These are phyloP conservation scores for Blastomyces silverae DNA, from an alignment of 2,329 filamentous ascomycete genomes.

Conservation along the genomic window DNA sequence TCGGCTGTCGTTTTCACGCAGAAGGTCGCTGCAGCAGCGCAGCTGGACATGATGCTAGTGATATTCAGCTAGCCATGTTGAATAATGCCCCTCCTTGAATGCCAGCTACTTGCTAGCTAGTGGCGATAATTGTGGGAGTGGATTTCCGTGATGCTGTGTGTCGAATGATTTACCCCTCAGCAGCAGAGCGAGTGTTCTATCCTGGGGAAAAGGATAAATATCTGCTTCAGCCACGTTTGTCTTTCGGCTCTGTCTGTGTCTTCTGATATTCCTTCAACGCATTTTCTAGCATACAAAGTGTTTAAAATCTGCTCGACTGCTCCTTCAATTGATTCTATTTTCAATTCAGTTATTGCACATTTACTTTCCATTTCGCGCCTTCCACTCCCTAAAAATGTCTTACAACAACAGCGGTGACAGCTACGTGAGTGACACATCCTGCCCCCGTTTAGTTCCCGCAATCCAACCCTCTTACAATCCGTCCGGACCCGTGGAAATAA, in stretches of 20 bases:
- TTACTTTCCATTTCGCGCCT: background rate
- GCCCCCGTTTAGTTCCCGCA: background rate
- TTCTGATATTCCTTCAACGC: background rate
- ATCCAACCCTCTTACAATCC: background rate
- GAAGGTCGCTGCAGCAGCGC: background rate
- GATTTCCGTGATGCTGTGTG: background rate
- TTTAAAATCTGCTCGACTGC: background rate
- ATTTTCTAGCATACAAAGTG: background rate
- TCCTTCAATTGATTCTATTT: background rate
- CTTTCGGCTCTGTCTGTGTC: background rate
- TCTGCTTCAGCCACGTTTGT: background rate
- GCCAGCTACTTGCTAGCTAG: background rate
- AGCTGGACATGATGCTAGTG: background rate
- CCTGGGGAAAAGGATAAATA: conserved; percentile 7
- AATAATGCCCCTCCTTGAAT: background rate
- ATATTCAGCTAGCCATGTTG: background rate
- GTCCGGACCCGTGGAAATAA: background rate
- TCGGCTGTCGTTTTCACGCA: background rate
- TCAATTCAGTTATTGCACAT: background rate
- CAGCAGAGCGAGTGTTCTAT: background rate
- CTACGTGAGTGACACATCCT: conserved; percentile 4
- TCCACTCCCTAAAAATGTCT: conserved; percentile 2
- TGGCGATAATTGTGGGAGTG: background rate
- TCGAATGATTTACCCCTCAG: background rate
- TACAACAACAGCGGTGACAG: conserved; percentile 7